Percentiles rank a stretch among this genome's conserved stretches.
phyloP scores from a whole-genome alignment of 1,284 basidiomycete species.

The Caloboletus firmus region DNA sequence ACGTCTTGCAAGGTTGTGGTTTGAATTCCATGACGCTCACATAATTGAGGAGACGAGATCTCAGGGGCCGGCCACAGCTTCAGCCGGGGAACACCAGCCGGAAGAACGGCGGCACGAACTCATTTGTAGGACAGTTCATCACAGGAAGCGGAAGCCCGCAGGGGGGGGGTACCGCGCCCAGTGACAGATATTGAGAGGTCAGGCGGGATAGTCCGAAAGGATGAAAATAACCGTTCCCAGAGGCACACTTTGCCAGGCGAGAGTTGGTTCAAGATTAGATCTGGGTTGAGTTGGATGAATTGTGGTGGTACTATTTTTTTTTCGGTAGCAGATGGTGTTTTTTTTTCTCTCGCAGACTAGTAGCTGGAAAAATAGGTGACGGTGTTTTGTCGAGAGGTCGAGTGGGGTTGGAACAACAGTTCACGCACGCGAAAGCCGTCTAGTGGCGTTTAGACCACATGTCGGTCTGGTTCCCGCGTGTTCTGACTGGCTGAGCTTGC shows the following conservation, averaged over 20 bases:
- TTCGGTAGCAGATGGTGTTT: slow-evolving; percentile 1
- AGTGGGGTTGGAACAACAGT: slow-evolving; percentile 13
- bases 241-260: background rate
- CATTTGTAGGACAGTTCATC: slow-evolving; percentile 18
- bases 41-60: slow-evolving; percentile 3
- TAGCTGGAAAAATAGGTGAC: no score
- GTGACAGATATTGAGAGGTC: slow-evolving; percentile 9
- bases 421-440: slow-evolving; percentile 30
- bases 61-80: slow-evolving; percentile 13
- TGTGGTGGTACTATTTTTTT: background rate
- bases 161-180: slow-evolving; percentile 11
- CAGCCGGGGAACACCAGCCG: slow-evolving; percentile 5
- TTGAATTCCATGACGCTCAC: slow-evolving; percentile 8
- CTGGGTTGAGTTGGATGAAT: background rate
- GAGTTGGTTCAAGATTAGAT: slow-evolving; percentile 31
- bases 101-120: slow-evolving; percentile 20
- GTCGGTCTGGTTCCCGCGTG: slow-evolving; percentile 3
- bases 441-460: slow-evolving; percentile 31
- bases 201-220: slow-evolving; percentile 23
- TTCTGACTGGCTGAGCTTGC: background rate
- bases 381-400: slow-evolving; percentile 1
- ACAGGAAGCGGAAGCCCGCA: slow-evolving; percentile 33
- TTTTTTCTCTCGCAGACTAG: no score
- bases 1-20: slow-evolving; percentile 4
- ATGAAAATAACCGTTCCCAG: slow-evolving; percentile 32